phyloP scores from a whole-genome alignment of 2,329 filamentous ascomycete genomes.

The Raffaelea ambrosiae region DNA sequence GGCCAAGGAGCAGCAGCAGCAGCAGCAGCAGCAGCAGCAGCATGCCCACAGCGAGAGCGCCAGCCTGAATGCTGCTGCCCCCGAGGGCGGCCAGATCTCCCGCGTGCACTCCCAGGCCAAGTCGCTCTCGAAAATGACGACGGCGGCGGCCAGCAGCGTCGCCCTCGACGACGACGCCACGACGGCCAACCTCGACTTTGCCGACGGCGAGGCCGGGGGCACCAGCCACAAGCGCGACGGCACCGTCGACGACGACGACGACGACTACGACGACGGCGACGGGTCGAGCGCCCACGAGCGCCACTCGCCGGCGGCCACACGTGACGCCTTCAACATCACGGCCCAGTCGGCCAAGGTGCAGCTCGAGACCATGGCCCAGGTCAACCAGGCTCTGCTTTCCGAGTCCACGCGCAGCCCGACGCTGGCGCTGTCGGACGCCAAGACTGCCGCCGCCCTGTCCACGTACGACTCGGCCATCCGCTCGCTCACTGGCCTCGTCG shows the following conservation, averaged over 20 bases:
- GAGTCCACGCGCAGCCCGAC: constrained; percentile 63
- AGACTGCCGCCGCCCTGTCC: constrained; percentile 65
- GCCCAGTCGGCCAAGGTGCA: constrained; percentile 91
- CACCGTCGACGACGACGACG: constrained; percentile 38
- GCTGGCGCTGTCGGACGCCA: constrained; percentile 66
- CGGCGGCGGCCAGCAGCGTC: constrained; percentile 32
- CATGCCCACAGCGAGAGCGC: constrained; percentile 38
- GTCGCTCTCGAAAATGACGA: constrained; percentile 18
- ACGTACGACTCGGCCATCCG: constrained; percentile 87
- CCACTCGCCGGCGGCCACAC: constrained; percentile 64
- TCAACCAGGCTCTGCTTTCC: constrained; percentile 70
- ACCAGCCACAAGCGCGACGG: background rate
- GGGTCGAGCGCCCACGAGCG: constrained; percentile 57
- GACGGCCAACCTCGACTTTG: constrained; percentile 14
- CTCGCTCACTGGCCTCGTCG: constrained; percentile 75
- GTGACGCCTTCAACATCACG: constrained; percentile 94
- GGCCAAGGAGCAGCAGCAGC: constrained; percentile 61
- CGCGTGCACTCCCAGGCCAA: constrained; percentile 29
- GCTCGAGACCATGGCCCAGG: constrained; percentile 78
- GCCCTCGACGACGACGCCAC: constrained; percentile 36
- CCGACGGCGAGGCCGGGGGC: constrained; percentile 9
- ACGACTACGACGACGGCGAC: constrained; percentile 70
- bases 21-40: constrained; percentile 23
- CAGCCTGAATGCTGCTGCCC: constrained; percentile 25
- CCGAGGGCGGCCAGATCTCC: constrained; percentile 26